Conservation (phyloP, 768 basidiomycete genomes). For the Mycena galericulata region DNA sequence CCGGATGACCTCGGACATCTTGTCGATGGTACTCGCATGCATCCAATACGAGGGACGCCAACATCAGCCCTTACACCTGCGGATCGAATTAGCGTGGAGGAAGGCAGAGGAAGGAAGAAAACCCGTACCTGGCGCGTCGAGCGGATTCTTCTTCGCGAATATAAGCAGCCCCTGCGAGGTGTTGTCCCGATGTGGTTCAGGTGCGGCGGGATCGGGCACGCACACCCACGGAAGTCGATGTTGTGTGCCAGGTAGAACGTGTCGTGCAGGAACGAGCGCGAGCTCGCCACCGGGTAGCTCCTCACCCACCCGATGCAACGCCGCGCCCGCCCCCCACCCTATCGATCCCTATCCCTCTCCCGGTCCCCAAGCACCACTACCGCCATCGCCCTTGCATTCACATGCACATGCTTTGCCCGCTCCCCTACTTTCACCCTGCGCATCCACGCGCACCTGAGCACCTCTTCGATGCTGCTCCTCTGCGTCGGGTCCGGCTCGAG, state of each 20-base stretch:
- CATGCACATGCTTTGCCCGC: no score
- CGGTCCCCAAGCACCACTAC: no score
- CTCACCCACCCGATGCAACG: no score
- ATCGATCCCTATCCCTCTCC: no score
- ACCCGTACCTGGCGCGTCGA: conserved; percentile 83
- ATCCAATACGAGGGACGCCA: conserved; percentile 99
- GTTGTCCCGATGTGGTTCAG: conserved; percentile 97
- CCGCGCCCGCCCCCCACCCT: no score
- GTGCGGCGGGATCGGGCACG: conserved; percentile 96
- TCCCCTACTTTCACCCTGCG: no score
- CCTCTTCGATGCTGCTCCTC: no score
- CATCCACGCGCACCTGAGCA: no score
- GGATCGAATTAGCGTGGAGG: conserved; percentile 13
- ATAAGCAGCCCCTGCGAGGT: conserved; percentile 87
- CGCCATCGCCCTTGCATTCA: no score
- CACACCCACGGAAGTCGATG: conserved; percentile 96
- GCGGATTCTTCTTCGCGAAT: conserved; percentile 83
- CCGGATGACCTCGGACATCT: conserved; percentile 90
- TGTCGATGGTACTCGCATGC: conserved; percentile 87
- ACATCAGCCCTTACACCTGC: conserved; percentile 80
- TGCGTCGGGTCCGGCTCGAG: no score
- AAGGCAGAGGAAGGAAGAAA: not conserved
- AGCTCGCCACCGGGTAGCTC: conserved; percentile 97
- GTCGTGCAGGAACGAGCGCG: conserved; percentile 91
- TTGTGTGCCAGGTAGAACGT: conserved; percentile 95